Conservation (phyloP, 2,329 filamentous ascomycete genomes). For the Pseudogymnoascus sp. region DNA sequence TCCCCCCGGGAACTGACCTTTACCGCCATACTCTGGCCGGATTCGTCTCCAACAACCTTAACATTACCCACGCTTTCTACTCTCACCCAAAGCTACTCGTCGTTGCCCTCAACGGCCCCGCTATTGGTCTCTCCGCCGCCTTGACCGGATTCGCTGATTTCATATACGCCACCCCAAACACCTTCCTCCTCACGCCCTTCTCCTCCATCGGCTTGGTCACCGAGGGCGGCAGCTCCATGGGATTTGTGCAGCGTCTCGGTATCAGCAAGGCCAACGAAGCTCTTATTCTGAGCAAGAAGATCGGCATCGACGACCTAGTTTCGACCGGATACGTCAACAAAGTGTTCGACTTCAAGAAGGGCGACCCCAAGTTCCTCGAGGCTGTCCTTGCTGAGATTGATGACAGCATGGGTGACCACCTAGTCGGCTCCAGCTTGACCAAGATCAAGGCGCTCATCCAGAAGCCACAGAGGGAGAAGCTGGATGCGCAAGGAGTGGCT, state of each 20-base stretch:
- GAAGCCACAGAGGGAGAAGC: conserved; percentile 58
- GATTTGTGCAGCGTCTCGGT: conserved; percentile 73
- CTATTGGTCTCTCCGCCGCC: conserved; percentile 79
- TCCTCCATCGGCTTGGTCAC: conserved; percentile 81
- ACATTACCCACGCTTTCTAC: conserved; percentile 84
- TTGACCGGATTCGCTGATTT: conserved; percentile 81
- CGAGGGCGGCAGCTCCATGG: conserved; percentile 74
- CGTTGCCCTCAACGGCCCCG: conserved; percentile 84
- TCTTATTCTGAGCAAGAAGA: conserved; percentile 77
- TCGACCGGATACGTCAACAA: conserved; percentile 77
- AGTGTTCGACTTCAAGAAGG: conserved; percentile 56
- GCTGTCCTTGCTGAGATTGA: conserved; percentile 73
- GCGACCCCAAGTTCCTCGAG: conserved; percentile 60
- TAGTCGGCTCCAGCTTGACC: conserved; percentile 70
- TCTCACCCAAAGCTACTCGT: conserved; percentile 90
- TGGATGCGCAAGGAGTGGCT: conserved; percentile 69
- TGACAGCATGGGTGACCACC: conserved; percentile 68
- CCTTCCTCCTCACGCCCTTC: conserved; percentile 88
- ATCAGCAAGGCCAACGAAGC: conserved; percentile 82
- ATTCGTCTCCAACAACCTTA: conserved; percentile 81
- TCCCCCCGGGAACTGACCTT: conserved; percentile 32
- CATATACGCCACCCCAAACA: conserved; percentile 72
- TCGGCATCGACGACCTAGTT: conserved; percentile 65
- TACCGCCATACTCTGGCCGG: conserved; percentile 52
- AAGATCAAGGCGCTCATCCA: conserved; percentile 80